A percentile compares a stretch with the other conserved stretches of the same genome.
phyloP scores from a whole-genome alignment of 2,329 filamentous ascomycete genomes.

The Sporothrix brunneoviolacea region DNA sequence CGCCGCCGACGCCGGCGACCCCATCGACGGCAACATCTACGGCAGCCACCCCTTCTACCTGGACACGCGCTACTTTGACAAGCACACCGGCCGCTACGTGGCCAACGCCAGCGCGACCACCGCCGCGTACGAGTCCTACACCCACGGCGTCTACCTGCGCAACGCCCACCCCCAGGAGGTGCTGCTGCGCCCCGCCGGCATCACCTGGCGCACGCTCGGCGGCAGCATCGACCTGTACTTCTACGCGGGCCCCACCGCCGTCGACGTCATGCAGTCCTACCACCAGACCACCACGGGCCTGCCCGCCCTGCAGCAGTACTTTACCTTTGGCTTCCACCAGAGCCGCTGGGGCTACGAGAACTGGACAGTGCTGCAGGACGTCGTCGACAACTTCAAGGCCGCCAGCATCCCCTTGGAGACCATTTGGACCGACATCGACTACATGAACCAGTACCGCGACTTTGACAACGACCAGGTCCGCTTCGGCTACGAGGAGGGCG shows the following conservation, averaged over 20 bases:
- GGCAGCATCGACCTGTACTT: conserved; percentile 76
- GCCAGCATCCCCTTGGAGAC: conserved; percentile 65
- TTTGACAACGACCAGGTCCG: conserved; percentile 55
- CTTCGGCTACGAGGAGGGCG: conserved; percentile 53
- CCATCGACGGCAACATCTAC: conserved; percentile 55
- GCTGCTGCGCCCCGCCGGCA: conserved; percentile 43
- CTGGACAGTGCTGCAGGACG: conserved; percentile 60
- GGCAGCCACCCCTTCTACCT: conserved; percentile 59
- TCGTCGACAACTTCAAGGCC: conserved; percentile 59
- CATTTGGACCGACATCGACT: conserved; percentile 67
- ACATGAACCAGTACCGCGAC: conserved; percentile 57
- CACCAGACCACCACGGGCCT: conserved; percentile 54
- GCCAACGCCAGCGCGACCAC: conserved; percentile 44
- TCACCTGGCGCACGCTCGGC: conserved; percentile 54
- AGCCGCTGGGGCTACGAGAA: conserved; percentile 77
- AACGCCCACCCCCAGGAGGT: conserved; percentile 63
- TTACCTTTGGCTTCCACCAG: conserved; percentile 74
- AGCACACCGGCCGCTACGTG: conserved; percentile 47
- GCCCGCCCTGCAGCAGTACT: conserved; percentile 76
- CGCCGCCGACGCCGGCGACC: conserved; percentile 14
- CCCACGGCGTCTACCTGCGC: conserved; percentile 54
- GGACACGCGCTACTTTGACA: conserved; percentile 63
- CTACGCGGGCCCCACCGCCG: conserved; percentile 63
- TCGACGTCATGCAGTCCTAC: conserved; percentile 64
- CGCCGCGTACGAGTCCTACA: conserved; percentile 39